Conservation (phyloP, 2,329 filamentous ascomycete genomes). For the Trichoderma oligosporum region DNA sequence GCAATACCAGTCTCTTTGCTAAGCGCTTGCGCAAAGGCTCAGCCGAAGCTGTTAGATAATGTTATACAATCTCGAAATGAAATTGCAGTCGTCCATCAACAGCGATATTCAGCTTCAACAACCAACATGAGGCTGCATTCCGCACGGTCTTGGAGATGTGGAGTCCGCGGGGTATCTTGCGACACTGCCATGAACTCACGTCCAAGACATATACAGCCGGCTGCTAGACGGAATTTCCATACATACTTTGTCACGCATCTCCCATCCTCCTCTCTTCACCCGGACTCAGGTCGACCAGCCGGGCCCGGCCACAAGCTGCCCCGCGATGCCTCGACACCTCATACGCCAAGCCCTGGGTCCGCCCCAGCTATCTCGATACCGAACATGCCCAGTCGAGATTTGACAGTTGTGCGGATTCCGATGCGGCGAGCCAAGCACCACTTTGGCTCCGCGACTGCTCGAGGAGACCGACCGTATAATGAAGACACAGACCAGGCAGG, state of each 20-base stretch:
- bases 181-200: not conserved
- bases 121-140: not conserved
- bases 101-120: not conserved
- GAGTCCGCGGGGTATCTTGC: slow-evolving; percentile 13
- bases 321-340: slow-evolving; percentile 76
- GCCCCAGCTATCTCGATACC: slow-evolving; percentile 58
- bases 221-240: slow-evolving; percentile 62
- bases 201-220: slow-evolving; percentile 12
- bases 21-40: not conserved
- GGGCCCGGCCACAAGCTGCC: slow-evolving; percentile 81
- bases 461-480: slow-evolving; percentile 83
- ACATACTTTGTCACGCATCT: slow-evolving; percentile 97
- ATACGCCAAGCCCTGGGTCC: slow-evolving; percentile 54
- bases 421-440: slow-evolving; percentile 93
- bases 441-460: slow-evolving; percentile 74
- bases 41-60: not conserved
- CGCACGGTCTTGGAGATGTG: slow-evolving; percentile 14
- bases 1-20: slow-evolving; percentile 15
- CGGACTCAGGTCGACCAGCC: slow-evolving; percentile 64
- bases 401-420: slow-evolving; percentile 93
- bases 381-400: slow-evolving; percentile 63
- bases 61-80: not conserved
- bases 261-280: slow-evolving; percentile 87
- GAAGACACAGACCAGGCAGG: slow-evolving; percentile 94
- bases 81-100: not conserved